Conservation (phyloP, 2,329 filamentous ascomycete species). For the Pseudocercospora ulei region DNA sequence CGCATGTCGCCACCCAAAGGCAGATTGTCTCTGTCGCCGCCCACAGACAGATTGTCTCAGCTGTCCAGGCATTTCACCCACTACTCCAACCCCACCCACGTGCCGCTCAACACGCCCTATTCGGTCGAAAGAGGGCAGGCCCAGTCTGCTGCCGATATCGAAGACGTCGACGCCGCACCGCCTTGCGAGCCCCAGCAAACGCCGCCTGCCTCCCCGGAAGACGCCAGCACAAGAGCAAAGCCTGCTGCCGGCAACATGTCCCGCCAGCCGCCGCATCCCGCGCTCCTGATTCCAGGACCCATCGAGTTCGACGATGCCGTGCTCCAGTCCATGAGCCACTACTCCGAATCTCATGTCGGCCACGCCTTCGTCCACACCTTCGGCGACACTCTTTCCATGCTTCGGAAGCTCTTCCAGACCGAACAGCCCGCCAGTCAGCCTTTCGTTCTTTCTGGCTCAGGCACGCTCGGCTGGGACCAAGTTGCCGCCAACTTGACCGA, state of each 20-base stretch:
- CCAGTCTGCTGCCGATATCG: constrained; percentile 30
- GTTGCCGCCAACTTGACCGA: constrained; percentile 90
- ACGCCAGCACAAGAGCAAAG: constrained; percentile 26
- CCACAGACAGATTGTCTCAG: constrained; percentile 44
- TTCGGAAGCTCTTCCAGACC: constrained; percentile 91
- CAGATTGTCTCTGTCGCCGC: constrained; percentile 48
- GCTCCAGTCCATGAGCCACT: constrained; percentile 88
- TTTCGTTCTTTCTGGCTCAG: constrained; percentile 86
- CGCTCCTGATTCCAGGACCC: constrained; percentile 89
- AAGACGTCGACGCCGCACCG: constrained; percentile 3
- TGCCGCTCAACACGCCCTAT: constrained; percentile 55
- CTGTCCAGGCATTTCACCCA: constrained; percentile 54
- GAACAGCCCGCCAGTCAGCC: constrained; percentile 73
- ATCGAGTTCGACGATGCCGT: constrained; percentile 98
- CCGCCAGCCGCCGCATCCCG: constrained; percentile 51
- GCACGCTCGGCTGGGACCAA: constrained; percentile 92
- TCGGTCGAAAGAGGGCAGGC: constrained; percentile 49
- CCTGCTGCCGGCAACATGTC: constrained; percentile 44
- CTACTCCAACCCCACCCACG: constrained; percentile 44
- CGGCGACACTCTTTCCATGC: constrained; percentile 75
- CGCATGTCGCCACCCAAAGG: constrained; percentile 32
- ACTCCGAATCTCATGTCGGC: constrained; percentile 89
- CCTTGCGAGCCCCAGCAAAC: too few relatives aligned
- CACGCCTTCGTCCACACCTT: constrained; percentile 81
- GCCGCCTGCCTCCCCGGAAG: too few relatives aligned